Base-by-base conservation (phyloP, 257 asterid genomes). In the Oldenlandia corymbosa region DNA sequence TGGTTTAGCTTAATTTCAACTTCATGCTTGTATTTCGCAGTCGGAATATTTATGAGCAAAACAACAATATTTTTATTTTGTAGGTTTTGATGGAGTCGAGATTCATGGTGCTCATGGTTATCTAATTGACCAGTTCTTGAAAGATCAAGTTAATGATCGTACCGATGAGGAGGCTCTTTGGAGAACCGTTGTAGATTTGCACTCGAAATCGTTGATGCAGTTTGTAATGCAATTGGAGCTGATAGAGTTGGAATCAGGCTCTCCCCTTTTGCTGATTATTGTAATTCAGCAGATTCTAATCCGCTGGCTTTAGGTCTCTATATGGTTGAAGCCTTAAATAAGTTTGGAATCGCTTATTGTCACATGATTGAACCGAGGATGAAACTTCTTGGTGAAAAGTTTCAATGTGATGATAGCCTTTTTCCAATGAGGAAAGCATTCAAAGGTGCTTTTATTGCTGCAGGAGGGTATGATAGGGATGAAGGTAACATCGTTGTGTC, bases 81-180 rank as follows among this genome's bases (percentile, higher is more conserved):
- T 73, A 86, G 95, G 91, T 14, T 84, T 89, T 28, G 95, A 89
- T 58, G 95, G 97, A 61, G 71, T 89, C n/a, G 94, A 89, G 78
- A 70, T 90, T 68, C 95, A 87, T 4, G 94, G 91, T 5, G 95
- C 91, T 10, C 81, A 83, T 10, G 91, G 94, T 21, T 89, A 78
- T 31, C 77, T 83, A 32, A 71, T 87, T n/a, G 97, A 86, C 54
- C 88, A 89, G 67, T 88, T 89, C 65, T 12, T 84, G 60, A 89
- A 88, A 73, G 95, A 86, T 62, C 75, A 76, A 74, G 76, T 67
- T 24, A 88, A 86, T 10, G 87, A 86, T 52, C 68, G 95, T 16
- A 86, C 84, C 0, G 94, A 89, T 51, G 70, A 82, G 94, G 88
- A 4, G 94, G 95, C 8, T 78, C 80, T 5, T 46, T 87, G 5